Evolutionary conservation across 2,329 filamentous ascomycete genomes (phyloP).

Genomic region (Ophiosphaerella herpotricha): DNA sequence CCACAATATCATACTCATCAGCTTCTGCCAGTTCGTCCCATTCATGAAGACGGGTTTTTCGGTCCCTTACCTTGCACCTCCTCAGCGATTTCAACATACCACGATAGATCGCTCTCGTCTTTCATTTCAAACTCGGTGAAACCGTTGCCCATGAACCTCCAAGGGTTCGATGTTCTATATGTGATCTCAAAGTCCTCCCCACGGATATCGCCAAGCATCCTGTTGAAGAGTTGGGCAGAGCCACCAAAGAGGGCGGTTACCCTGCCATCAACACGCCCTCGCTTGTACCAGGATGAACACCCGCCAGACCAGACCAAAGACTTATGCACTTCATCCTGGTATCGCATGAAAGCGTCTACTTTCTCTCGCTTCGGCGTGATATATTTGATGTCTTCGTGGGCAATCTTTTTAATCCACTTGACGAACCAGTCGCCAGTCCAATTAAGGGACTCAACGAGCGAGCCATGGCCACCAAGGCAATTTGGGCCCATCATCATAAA

Average conservation of each 20-base stretch:
- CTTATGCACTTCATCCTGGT: conserved; percentile 23
- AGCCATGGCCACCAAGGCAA: conserved; percentile 23
- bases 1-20: neutral
- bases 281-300: conserved; percentile 24
- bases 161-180: conserved; percentile 52
- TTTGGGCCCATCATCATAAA: conserved; percentile 35
- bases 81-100: conserved; percentile 28
- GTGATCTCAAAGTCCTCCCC: conserved; percentile 56
- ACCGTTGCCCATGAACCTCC: conserved; percentile 57
- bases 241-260: conserved; percentile 25
- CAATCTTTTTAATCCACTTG: conserved; percentile 29
- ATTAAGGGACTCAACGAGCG: conserved; percentile 21
- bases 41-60: neutral
- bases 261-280: conserved; percentile 18
- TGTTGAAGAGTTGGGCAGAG: conserved; percentile 22
- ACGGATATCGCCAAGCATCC: conserved; percentile 42
- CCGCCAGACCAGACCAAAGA: conserved; percentile 24
- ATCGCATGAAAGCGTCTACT: conserved; percentile 21
- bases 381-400: conserved; percentile 24
- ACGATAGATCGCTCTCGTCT: conserved; percentile 35
- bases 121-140: conserved; percentile 49
- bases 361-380: conserved; percentile 17
- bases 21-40: neutral
- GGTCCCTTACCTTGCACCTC: conserved; percentile 25
- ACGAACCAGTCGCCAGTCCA: conserved; percentile 28